Evolutionary conservation across 164 flowering plant species (phyloP), one percentile per base, ranked within the genome.

Genomic region (Stephania japonica): DNA sequence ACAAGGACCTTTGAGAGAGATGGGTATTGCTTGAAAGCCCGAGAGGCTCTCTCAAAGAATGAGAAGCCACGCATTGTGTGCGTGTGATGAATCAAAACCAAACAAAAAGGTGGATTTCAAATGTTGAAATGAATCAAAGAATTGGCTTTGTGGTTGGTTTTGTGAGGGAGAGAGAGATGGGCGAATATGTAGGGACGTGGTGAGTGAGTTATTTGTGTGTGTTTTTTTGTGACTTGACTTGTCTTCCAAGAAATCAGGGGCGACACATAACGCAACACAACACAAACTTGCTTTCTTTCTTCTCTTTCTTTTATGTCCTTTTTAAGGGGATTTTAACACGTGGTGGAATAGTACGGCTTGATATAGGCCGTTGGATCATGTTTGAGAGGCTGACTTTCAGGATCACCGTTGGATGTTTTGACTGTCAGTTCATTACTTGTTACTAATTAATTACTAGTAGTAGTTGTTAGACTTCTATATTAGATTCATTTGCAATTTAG

Each of bases 31-130:
- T 79, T 71, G 68, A 84, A 76, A 70, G 74, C 76, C 62, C 76
- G 67, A 25, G 87, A 80, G 72, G 87, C 86, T 80, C 74, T 78
- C 70, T 26, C 64, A 79, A 78, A 72, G 79, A 86, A 83, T 38
- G 89, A 78, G 32, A 72, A 80, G 27, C 75, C 53, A 21, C 72
- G 43, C 81, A 79, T 79, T 69, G 26, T 68, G 47, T 7, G n/a
- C n/a, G 24, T 62, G 26, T 3, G 24, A 62, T 44, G 14, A 44
- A 8, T 8, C 50, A 44, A 44, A 43, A 44, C 50, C 50, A 44
- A 44, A n/a, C n/a, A n/a, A 6, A 44, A 2, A 9, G 14, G 50
- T 13, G 14, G 14, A 32, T 32, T 32, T 32, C 38, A 44, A 44
- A 44, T 44, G 50, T 8, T 44, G 50, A 44, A 8, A 8, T 44